Evolutionary conservation across 257 asterid genomes (phyloP), one percentile per base, ranked within the genome.

Genomic region (Echites panduratus): DNA sequence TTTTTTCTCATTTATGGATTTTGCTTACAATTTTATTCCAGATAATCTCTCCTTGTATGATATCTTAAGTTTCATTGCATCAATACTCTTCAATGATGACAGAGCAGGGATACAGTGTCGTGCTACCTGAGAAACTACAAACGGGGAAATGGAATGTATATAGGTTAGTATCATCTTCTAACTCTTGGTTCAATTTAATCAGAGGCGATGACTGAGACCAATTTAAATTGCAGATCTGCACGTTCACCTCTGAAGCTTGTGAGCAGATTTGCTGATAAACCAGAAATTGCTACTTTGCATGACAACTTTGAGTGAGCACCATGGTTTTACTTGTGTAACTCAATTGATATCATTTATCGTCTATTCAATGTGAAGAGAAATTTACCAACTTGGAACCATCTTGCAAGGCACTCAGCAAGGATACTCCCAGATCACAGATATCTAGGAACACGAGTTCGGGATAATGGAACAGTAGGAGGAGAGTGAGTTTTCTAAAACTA

Each of bases 91-190:
- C 13, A 24, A 35, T 48, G 62, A 8, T 71, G 71, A 70, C 84
- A 86, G 96, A 83, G 72, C 70, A 89, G 73, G 90, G 94, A 45
- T 87, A 84, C 78, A 87, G 94, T 85, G 81, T 79, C 11, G 88
- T 81, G 73, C 88, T 89, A 67, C 96, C 93, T 2, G 94, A 89
- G 71, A 82, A 89, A 82, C 66, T 87, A 85, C 81, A 82, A 62
- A 82, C 84, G 26, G 96, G 96, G 71, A 85, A 86, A 70, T 89
- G 96, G 93, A 84, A 89, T 75, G 94, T 89, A 20, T 79, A 87
- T 84, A 87, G 93, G 93, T 86, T 22, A 6, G 70, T 16, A n/a
- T 49, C 62, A 19, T 73, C 66, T 57, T 16, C 40, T 71, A 40
- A 40, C 27, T 27, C 22, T 41, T 27, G 47, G 29, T 72, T 49